Percentiles rank a stretch among this genome's conserved stretches.
phyloP scores from a whole-genome alignment of 768 basidiomycete genomes.

The Harrya chromipes region DNA sequence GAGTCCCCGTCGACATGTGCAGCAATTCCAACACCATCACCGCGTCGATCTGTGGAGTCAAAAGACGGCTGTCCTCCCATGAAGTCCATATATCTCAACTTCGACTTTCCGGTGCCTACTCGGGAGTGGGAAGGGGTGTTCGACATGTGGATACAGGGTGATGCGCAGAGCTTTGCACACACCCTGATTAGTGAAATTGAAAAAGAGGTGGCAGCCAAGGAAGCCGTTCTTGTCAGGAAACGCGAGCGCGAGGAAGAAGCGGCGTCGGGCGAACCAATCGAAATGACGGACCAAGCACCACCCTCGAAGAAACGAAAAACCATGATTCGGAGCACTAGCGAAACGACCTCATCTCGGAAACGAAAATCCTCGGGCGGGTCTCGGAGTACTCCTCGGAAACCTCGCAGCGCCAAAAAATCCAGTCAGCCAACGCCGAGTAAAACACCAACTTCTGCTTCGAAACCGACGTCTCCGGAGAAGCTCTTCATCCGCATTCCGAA shows the following conservation, averaged over 20 bases:
- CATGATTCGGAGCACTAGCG: conserved; percentile 7
- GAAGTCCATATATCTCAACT: conserved; percentile 77
- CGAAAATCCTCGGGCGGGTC: conserved; percentile 25
- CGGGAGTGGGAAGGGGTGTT: conserved; percentile 90
- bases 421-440: conserved; percentile 16
- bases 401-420: conserved; percentile 22
- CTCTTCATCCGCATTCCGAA: conserved; percentile 24
- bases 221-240: conserved; percentile 53
- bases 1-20: conserved; percentile 25
- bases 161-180: conserved; percentile 76
- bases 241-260: conserved; percentile 53
- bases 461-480: conserved; percentile 22
- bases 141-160: conserved; percentile 86
- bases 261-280: conserved; percentile 11
- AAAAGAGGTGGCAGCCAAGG: conserved; percentile 52
- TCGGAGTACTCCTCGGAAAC: conserved; percentile 29
- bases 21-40: conserved; percentile 48
- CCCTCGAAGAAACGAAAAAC: conserved; percentile 28
- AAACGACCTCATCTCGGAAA: conserved; percentile 17
- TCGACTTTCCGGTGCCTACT: conserved; percentile 82
- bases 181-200: conserved; percentile 57
- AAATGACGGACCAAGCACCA: conserved; percentile 9
- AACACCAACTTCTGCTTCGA: conserved; percentile 15
- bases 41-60: conserved; percentile 33
- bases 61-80: conserved; percentile 53